Percentiles rank a stretch among this genome's conserved stretches.
Evolutionary conservation across 179 eudicot genomes (phyloP).

Genomic region (Beta corolliflora): DNA sequence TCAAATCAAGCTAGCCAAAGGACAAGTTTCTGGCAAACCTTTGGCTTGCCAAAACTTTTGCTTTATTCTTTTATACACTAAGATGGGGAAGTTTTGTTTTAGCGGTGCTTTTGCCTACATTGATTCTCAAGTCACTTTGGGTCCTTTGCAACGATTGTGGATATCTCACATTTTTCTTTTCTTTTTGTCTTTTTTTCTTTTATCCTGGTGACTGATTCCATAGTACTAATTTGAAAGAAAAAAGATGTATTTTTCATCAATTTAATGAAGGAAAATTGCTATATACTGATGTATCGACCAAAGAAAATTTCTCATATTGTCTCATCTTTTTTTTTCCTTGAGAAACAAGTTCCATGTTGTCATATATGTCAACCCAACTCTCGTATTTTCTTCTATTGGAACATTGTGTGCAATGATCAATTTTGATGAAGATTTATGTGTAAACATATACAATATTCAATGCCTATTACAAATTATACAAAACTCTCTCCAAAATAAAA

Average conservation of each 20-base stretch:
- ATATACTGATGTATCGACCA: neutral
- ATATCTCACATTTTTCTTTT: slow-evolving; percentile 17
- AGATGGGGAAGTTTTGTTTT: slow-evolving; percentile 26
- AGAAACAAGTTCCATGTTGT: neutral
- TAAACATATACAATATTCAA: too few species aligned
- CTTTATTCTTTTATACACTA: neutral
- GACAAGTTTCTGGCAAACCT: slow-evolving; percentile 20
- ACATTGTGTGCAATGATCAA: too few species aligned
- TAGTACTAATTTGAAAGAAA: slow-evolving; percentile 8
- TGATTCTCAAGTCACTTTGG: slow-evolving; percentile 26
- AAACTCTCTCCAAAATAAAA: too few species aligned
- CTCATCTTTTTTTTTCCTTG: neutral
- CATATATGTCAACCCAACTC: too few species aligned
- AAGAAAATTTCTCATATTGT: slow-evolving; percentile 1
- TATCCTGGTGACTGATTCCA: slow-evolving; percentile 6
- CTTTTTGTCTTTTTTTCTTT: neutral
- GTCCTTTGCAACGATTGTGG: slow-evolving; percentile 13
- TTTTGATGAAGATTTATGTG: too few species aligned
- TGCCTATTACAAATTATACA: too few species aligned
- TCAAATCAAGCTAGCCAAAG: slow-evolving; percentile 37
- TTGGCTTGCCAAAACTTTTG: slow-evolving; percentile 18
- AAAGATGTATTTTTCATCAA: slow-evolving; percentile 5
- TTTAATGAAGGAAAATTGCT: neutral
- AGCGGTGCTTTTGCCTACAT: slow-evolving; percentile 13
- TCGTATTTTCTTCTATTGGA: too few species aligned